Base-by-base conservation (phyloP, 306 rosid species). In the Rosa multiflora region DNA sequence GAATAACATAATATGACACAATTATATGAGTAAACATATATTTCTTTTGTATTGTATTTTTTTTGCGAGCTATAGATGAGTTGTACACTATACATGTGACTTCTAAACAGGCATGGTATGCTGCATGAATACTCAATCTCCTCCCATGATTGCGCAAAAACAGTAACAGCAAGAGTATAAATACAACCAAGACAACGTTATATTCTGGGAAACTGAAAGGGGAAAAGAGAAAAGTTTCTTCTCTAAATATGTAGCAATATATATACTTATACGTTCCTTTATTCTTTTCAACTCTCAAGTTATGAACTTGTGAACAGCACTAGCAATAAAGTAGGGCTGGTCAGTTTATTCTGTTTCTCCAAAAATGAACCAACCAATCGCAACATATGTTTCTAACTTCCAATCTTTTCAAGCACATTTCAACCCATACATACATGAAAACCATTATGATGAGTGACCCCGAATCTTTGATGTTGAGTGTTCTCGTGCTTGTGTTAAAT, bases 51-150 rank as follows among this genome's bases (percentile, higher is more conserved):
- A 4, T 32, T 29, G 10, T 62, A 29, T 29, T 4, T 11, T 11
- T 62, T 1, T 26, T 62, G 5, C 23, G 18, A 12, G 17, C 10
- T 35, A 18, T 40, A 3, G 17, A 26, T 10, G 13, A 20, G 18
- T 18, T 37, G 56, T 63, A 29, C 40, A 29, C 9, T 47, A 61
- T 71, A 58, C 40, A 44, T 56, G 26, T 43, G 67, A 29, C 0
- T 75, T 69, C 17, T 1, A 44, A 63, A 20, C 10, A 71, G 69
- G 32, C 74, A 52, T 73, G 5, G 26, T 63, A 71, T 77, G 83
- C 79, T 66, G 62, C 78, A 82, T 66, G 78, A 35, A 74, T 49
- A 56, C 59, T 77, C 59, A 43, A 72, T n/a, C 69, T 77, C 71
- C 43, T 37, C 69, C 70, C 21, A 40, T 82, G 75, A 77, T 77